phyloP scores from a whole-genome alignment of 2,329 filamentous ascomycete species.

The Aureobasidium sp. region DNA sequence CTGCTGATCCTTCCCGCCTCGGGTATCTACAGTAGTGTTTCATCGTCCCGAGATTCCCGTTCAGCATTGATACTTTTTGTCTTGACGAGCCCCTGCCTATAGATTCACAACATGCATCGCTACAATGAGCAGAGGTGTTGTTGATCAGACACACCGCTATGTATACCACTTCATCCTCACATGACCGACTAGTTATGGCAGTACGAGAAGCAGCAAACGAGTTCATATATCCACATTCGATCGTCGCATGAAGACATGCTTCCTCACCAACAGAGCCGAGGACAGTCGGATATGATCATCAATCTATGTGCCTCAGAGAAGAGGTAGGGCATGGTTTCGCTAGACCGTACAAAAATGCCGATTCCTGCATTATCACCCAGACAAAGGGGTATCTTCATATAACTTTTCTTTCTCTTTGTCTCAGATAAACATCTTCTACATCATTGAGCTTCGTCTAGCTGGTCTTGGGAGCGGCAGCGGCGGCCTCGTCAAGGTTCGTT shows the following conservation, averaged over 20 bases:
- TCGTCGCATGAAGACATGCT: not conserved
- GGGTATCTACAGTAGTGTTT: not conserved
- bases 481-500: conserved; percentile 20
- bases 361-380: not conserved
- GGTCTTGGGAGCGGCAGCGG: conserved; percentile 20
- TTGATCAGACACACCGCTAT: not conserved
- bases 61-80: not conserved
- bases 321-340: not conserved
- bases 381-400: conserved; percentile 10
- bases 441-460: not conserved
- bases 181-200: not conserved
- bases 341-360: not conserved
- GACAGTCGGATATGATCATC: not conserved
- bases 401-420: not conserved
- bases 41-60: conserved; percentile 1
- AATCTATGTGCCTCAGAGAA: not conserved
- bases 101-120: too few relatives aligned
- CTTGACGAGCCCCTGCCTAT: not conserved
- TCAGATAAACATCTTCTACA: not conserved
- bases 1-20: not conserved
- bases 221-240: not conserved
- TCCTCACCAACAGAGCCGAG: too few relatives aligned
- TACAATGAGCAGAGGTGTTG: not conserved
- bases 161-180: not conserved
- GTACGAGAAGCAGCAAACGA: not conserved